phyloP scores from a whole-genome alignment of 78 protist genomes.

The Monocercomonoides exilis region DNA sequence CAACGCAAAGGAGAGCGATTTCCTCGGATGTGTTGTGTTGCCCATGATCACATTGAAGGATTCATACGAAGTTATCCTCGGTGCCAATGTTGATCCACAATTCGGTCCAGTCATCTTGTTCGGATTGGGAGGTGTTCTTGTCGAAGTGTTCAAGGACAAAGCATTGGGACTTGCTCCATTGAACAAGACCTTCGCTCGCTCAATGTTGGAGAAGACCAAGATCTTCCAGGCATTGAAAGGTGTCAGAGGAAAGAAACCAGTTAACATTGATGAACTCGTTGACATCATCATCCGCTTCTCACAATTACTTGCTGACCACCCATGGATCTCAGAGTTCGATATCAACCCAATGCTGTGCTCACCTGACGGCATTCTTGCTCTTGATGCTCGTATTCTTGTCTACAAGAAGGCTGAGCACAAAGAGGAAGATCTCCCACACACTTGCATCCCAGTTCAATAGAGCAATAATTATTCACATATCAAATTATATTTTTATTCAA shows the following conservation, averaged over 20 bases:
- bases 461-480: too few species aligned
- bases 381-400: conserved; percentile 33
- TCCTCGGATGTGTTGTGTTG: conserved; percentile 28
- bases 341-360: conserved; percentile 24
- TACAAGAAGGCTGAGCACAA: neutral
- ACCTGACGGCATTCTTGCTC: conserved; percentile 9
- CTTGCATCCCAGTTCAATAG: neutral
- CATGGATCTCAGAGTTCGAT: conserved; percentile 24
- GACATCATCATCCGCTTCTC: conserved; percentile 1
- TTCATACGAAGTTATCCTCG: conserved; percentile 28
- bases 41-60: conserved; percentile 19
- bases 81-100: conserved; percentile 2
- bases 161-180: conserved; percentile 18
- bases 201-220: conserved; percentile 26
- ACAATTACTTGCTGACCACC: conserved; percentile 12
- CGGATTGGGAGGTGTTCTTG: conserved; percentile 35
- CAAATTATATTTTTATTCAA: too few species aligned
- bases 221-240: conserved; percentile 32
- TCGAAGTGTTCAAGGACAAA: conserved; percentile 26
- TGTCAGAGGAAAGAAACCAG: conserved; percentile 21
- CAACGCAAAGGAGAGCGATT: neutral
- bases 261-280: conserved; percentile 1
- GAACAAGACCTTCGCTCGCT: neutral
- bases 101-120: conserved; percentile 29
- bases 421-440: neutral